phyloP scores from a whole-genome alignment of 2,329 filamentous ascomycete species.

The Colletotrichum tropicicola region DNA sequence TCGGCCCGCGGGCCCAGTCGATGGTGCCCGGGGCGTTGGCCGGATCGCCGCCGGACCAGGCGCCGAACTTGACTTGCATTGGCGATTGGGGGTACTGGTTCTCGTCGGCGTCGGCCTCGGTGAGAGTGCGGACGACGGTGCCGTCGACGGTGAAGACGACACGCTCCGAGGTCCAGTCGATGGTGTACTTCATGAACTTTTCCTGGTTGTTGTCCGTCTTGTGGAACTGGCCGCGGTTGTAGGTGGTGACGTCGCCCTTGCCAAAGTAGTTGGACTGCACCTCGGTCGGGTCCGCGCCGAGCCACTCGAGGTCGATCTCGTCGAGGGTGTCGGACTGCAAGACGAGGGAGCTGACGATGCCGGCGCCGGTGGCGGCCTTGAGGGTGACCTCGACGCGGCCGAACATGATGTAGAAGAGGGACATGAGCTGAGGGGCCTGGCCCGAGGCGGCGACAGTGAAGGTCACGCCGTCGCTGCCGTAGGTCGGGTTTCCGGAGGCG shows the following conservation, averaged over 20 bases:
- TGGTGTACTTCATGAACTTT: conserved; percentile 83
- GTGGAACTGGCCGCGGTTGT: conserved; percentile 88
- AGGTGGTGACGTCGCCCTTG: conserved; percentile 86
- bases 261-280: conserved; percentile 99
- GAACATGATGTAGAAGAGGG: conserved; percentile 99
- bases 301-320: conserved; percentile 98
- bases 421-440: conserved; percentile 86
- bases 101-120: conserved; percentile 71
- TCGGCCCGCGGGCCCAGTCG: conserved; percentile 86
- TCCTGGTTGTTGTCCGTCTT: conserved; percentile 74
- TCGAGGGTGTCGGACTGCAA: conserved; percentile 91
- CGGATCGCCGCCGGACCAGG: conserved; percentile 91
- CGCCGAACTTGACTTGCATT: conserved; percentile 92
- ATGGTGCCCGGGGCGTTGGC: conserved; percentile 84
- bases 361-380: conserved; percentile 86
- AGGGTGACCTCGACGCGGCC: conserved; percentile 87
- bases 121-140: conserved; percentile 79
- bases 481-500: conserved; percentile 74
- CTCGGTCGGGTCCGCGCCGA: conserved; percentile 78
- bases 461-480: conserved; percentile 78
- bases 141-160: conserved; percentile 90
- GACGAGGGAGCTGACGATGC: conserved; percentile 93
- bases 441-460: conserved; percentile 84
- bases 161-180: conserved; percentile 90
- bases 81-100: conserved; percentile 93